Evolutionary conservation across 805 yeast species (phyloP), one percentile per base, ranked within the genome.

Genomic region (Spathaspora sp.): DNA sequence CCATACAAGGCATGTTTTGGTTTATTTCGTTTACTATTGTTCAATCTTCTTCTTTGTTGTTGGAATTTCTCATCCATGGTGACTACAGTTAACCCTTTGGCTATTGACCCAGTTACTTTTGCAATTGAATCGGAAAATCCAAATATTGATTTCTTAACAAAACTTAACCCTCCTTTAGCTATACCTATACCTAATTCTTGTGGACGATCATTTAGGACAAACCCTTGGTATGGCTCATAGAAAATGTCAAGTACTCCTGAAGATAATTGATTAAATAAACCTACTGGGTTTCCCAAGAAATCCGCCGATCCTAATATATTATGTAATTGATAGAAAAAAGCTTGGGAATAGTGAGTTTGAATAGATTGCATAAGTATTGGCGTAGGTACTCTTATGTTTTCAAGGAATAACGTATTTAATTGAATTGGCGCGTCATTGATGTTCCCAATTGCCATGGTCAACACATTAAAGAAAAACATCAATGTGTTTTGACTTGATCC

Each of bases 151-250:
- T 94, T 94, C 65, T 93, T 92, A 64, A 96, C 77, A 72, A 94
- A 94, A 67, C 97, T 89, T 55, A 90, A 70, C 0, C 98, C 96
- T 52, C 99, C 99, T 64, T 91, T 93, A 1, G 99, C 99, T 44
- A 94, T 68, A 2, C 97, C 96, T 52, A 94, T 88, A 42, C 99
- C 98, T 40, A 94, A 73, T 59, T 96, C 99, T 62, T 89, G 96
- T 0, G 99, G 99, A 39, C 97, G 75, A 66, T 94, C 99, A 55
- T 87, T 93, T 81, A 94, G 82, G 47, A 93, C 82, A 59, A 89
- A 89, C 0, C 99, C 99, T 64, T 91, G 94, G 62, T 93, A 94
- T 2, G 99, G 99, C 64, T 93, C 98, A 64, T 94, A 94, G 66
- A 94, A 94, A 17, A 94, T 87, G 67, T 94, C 99, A 81, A 91